A percentile compares a stretch with the other conserved stretches of the same genome.
Conservation (phyloP, 2,329 filamentous ascomycete species). For the Fusarium robinianum region DNA sequence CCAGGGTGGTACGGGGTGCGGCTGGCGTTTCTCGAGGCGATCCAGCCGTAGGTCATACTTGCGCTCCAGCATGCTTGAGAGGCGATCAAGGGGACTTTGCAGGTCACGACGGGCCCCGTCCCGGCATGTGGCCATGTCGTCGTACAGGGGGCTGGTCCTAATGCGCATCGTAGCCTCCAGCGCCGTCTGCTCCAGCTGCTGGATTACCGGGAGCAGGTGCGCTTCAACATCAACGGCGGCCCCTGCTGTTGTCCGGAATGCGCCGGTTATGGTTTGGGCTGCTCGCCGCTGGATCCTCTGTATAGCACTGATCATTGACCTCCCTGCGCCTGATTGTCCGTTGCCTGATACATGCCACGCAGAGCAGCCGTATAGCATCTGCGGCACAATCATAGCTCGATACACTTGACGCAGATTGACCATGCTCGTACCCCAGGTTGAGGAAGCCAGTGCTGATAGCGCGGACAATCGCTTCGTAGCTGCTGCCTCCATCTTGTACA, state of each 20-base stretch:
- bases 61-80: background rate
- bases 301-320: conserved; percentile 13
- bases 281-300: conserved; percentile 31
- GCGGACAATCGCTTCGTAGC: background rate
- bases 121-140: background rate
- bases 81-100: background rate
- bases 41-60: background rate
- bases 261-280: conserved; percentile 17
- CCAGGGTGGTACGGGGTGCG: background rate
- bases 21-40: background rate
- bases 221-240: background rate
- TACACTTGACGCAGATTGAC: conserved; percentile 34
- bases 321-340: too few species aligned
- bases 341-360: conserved; percentile 29
- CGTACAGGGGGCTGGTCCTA: background rate
- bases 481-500: too few species aligned
- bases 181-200: background rate
- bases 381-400: conserved; percentile 28
- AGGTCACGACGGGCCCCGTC: background rate
- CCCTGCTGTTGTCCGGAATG: background rate
- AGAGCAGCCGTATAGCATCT: conserved; percentile 38
- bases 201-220: background rate
- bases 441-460: background rate
- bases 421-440: background rate
- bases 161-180: too few species aligned